Base-by-base conservation (phyloP, 495 filamentous ascomycete species). In the Tuber magnatum region DNA sequence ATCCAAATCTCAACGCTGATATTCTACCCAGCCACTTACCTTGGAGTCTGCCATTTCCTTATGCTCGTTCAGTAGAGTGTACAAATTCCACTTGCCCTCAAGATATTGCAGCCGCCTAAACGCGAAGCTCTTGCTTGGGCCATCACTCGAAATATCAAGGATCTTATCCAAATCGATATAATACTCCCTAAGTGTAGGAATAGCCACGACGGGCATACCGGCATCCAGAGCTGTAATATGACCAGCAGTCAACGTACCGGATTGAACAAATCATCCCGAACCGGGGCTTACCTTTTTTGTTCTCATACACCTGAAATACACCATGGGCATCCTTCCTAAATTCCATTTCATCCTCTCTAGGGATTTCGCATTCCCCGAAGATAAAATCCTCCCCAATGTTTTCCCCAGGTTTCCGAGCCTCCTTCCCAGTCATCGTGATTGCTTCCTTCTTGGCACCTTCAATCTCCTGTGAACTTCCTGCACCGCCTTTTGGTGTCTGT, bases 11-110 rank as follows among this genome's bases (percentile, higher is more conserved):
- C 38, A 38, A 7, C 24, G 48, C 12, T 35, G 68, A n/a, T 35
- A 41, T 72, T 71, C 38, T 38, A 35, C 22, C 24, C 3, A 68
- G 42, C 40, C 44, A 65, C 77, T 70, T 70, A 82, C 81, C 84
- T 99, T 99, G 84, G 92, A 97, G 87, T 98, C 96, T 71, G 95
- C 94, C 77, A 95, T 94, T 84, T 99, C 95, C 83, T 98, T 93
- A 79, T 98, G 97, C 80, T 97, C 94, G 84, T 98, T 97, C 75
- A 97, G 85, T 5, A 99, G 87, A 20, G 89, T 87, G 80, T 99
- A 97, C 16, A 99, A 87, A 82, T 97, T 97, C 85, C 96, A 98
- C 81, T 97, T 97, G 73, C 93, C 93, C 84, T 98, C 95, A 7
- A 99, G 85, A 82, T 98, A 98, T 76, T 97, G 94, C 46, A 99